Evolutionary conservation across 1,139 yeast species (phyloP), one percentile per base, ranked within the genome.

Genomic region (Trichomonascaceae sp.): DNA sequence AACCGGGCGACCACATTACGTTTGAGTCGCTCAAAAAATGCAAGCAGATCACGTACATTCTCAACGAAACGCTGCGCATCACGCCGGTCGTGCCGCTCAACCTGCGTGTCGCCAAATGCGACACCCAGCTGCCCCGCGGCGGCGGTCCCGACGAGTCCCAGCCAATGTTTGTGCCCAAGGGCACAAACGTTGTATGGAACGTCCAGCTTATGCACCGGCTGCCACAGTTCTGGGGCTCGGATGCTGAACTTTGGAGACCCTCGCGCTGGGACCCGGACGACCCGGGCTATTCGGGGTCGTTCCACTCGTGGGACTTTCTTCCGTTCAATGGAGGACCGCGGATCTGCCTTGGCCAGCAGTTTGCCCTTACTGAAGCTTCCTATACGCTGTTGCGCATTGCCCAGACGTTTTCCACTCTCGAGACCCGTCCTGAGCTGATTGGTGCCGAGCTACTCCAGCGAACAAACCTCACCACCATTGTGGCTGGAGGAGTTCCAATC

Each of bases 271-370:
- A 29, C 4, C 40, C 35, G 18, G 35, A 35, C 22, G 23, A 20
- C 11, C 23, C 23, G 23, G 11, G 23, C 11, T n/a, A n/a, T n/a
- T n/a, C n/a, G n/a, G n/a, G n/a, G n/a, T 40, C 31, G 34, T 41
- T 37, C 11, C 51, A 38, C 37, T 43, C 44, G 26, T 71, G 74
- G 74, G 67, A 66, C 11, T 70, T 55, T 47, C 48, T 70, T 16
- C 74, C 75, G 4, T 70, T 69, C 56, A 71, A 71, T 43, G 76
- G 76, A 31, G 76, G 76, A 5, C 76, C 76, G 18, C 57, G 77
- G 36, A 69, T 70, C 36, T 71, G 76, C 45, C 54, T 70, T 33
- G 76, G 76, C 13, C 76, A 71, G 51, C 76, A 69, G 47, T 69
- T 67, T 51, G 76, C 75, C 1, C 59, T 71, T 38, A 68, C 74